Percentiles rank a stretch among this genome's conserved stretches.
Evolutionary conservation across 108 stramenopile genomes (phyloP).

Genomic region (Skeletonema tropicum): DNA sequence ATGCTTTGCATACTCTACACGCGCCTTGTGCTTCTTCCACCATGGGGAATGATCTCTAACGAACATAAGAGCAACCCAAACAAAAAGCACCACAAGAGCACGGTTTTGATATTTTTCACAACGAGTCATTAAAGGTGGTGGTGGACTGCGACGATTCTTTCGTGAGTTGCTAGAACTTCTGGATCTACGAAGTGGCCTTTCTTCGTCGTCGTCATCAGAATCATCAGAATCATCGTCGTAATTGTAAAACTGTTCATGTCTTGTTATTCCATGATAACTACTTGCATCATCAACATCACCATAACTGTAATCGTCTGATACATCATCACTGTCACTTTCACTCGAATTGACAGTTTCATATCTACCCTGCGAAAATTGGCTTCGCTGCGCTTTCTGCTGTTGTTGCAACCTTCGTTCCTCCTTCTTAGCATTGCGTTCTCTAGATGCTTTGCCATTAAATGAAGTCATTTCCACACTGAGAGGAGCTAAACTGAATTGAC

Average conservation of each 20-base stretch:
- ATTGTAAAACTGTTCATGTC: conserved; percentile 18
- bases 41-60: conserved; percentile 29
- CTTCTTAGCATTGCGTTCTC: conserved; percentile 13
- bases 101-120: conserved; percentile 34
- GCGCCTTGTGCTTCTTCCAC: conserved; percentile 28
- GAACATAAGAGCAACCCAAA: conserved; percentile 13
- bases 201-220: conserved; percentile 32
- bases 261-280: neutral
- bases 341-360: neutral
- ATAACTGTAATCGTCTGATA: neutral
- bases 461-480: conserved; percentile 15
- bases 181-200: conserved; percentile 30
- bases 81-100: conserved; percentile 15
- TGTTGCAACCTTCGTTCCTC: neutral
- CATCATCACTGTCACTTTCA: neutral
- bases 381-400: conserved; percentile 2
- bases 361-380: neutral
- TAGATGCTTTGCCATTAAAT: conserved; percentile 5
- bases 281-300: conserved; percentile 2
- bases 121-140: conserved; percentile 6
- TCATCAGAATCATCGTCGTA: conserved; percentile 5
- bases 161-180: conserved; percentile 6
- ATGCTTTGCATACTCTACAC: conserved; percentile 15
- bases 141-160: neutral
- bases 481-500: conserved; percentile 19